Base-by-base conservation (phyloP, 768 basidiomycete species). In the Hirschioporus abietinus region DNA sequence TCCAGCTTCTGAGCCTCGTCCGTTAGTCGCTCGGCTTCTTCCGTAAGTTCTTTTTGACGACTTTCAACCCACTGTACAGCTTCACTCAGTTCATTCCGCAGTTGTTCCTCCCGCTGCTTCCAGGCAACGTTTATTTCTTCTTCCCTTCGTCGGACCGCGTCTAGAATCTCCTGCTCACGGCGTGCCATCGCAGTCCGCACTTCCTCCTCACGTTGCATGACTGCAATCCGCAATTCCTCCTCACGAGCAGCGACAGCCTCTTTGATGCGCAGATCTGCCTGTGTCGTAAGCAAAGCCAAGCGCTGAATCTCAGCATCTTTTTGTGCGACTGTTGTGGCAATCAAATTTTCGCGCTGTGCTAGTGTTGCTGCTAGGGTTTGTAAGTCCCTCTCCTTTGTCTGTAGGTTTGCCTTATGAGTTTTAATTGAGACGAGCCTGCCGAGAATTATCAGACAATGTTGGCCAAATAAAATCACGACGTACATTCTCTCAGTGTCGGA, bases 401-500 rank as follows among this genome's bases (percentile, higher is more conserved):
- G 70, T 15, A 91, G 75, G 1, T 78, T 79, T 1, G 80, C 75
- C 71, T 86, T 87, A 76, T 91, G 90, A 0, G 74, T 71, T 76
- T 91, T 92, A 30, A 92, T 87, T 1, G 81, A 79, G 27, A 80
- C 78, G 18, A 92, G 78, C 82, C 92, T 93, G 66, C 17, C 30
- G 36, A 6, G 34, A 58, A 27, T 26, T 42, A 42, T 9, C 12
- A 23, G 26, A 20, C 23, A 25, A 20, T 8, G 12, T 59, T 65
- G 26, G 35, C 35, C 35, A 69, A 23, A 18, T 36, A 25, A 7
- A 23, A 36, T 30, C 65, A n/a, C 24, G 65, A 71, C 85, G 30
- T 67, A 91, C 92, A 92, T 87, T 70, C 91, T 93, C 70, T 92
- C 88, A 0, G 91, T 86, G 71, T 93, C 92, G 9, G 85, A 76